phyloP scores from a whole-genome alignment of 208 protist species.

The Herpetomonas tarakana region DNA sequence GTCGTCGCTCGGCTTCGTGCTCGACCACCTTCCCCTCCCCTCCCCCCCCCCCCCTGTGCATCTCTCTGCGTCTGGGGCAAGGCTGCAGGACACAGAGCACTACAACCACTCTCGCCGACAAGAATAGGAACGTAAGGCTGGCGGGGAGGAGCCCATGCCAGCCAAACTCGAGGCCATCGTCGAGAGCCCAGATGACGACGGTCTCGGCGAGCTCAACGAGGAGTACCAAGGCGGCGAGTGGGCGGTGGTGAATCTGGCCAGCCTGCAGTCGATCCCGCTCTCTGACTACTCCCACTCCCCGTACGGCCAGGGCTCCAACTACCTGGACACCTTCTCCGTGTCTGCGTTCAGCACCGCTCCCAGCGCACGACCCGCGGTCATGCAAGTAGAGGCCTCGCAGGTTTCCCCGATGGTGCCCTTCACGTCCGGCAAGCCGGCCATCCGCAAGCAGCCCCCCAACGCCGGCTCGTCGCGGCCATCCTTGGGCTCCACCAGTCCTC shows the following conservation, averaged over 20 bases:
- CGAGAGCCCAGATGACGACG: slow-evolving; percentile 17
- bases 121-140: too few relatives aligned
- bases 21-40: too few relatives aligned
- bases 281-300: slow-evolving; percentile 39
- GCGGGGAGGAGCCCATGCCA: slow-evolving; percentile 17
- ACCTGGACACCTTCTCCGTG: slow-evolving; percentile 20
- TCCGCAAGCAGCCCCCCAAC: too few relatives aligned
- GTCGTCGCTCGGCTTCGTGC: too few relatives aligned
- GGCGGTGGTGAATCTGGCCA: slow-evolving; percentile 22
- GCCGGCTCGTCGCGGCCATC: too few relatives aligned
- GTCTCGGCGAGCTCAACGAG: slow-evolving; percentile 2
- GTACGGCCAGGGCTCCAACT: slow-evolving; percentile 28
- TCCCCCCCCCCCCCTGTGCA: too few relatives aligned
- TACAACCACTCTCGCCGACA: too few relatives aligned
- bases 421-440: too few relatives aligned
- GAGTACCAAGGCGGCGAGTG: slow-evolving; percentile 15
- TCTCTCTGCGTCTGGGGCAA: too few relatives aligned
- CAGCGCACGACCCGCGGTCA: not conserved
- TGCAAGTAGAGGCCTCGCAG: not conserved
- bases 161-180: slow-evolving; percentile 9
- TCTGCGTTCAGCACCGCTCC: slow-evolving; percentile 5
- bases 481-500: too few relatives aligned
- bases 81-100: too few relatives aligned
- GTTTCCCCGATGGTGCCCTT: too few relatives aligned
- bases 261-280: slow-evolving; percentile 36